Base-by-base conservation (phyloP, 805 yeast species). In the Cyberlindnera saturnus region DNA sequence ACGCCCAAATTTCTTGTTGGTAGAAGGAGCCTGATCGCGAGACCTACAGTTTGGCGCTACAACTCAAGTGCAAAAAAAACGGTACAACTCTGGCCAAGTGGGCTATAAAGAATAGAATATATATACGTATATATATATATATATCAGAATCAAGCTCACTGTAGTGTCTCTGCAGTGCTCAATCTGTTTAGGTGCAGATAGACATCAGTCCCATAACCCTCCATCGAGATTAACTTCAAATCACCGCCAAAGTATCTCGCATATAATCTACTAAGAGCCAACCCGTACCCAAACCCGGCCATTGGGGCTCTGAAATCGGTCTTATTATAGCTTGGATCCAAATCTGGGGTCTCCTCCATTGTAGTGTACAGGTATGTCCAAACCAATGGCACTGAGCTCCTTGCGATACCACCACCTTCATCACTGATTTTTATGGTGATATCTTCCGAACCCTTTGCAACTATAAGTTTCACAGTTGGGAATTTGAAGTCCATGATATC, bases 361-460 rank as follows among this genome's bases (percentile, higher is more conserved):
- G 96, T 86, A 3, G 96, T 89, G 65, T 88, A 88, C 62, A 89
- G 73, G 61, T 88, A 88, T 0, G 96, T 86, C 96, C 96, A 89
- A 36, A 88, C 85, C 49, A 85, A 70, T 4, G 95, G 93, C 14
- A 86, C 76, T 43, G 85, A 90, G 47, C 86, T 74, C 47, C 96
- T 72, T 2, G 96, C 86, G 47, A 89, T 87, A 18, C 96, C 96
- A 28, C 96, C 96, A 32, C 96, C 96, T 65, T 88, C 96, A 61
- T 88, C 96, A 26, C 90, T 81, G 48, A 88, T 81, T 62, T 89
- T 89, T 53, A 88, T 82, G 9, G 96, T 88, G 52, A 89, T 87
- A 56, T 89, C 96, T 60, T 88, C 96, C 37, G 80, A 77, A 14
- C 96, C 96, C 58, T 87, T 86, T 10, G 90, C 86, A 26, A 88